Base-by-base conservation (phyloP, 2,329 filamentous ascomycete genomes). In the Fusarium coffeatum region DNA sequence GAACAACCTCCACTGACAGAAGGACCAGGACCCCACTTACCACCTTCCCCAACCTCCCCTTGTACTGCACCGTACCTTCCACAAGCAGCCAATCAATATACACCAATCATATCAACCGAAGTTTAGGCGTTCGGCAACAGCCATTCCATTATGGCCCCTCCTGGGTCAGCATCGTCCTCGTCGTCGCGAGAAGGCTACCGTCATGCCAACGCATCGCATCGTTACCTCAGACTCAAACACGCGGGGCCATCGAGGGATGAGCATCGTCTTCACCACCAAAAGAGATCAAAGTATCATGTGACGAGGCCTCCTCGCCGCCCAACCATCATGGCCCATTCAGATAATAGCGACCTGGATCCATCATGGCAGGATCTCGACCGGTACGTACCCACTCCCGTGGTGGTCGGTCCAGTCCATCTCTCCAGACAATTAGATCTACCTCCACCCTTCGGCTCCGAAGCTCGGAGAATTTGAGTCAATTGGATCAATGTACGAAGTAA, bases 321-420 rank as follows among this genome's bases (percentile, higher is more conserved):
- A 71, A 73, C 71, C 73, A 80, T 73, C 83, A 87, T 75, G 72
- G 72, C 77, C 64, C 73, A 70, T 64, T 65, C 72, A 50, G 77
- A 77, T 53, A 75, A 73, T 54, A 75, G 72, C 59, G 80, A 80
- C 55, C 64, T 81, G 69, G 88, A 89, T 82, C 86, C 86, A 84
- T 83, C 89, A 85, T 93, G 91, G 91, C 89, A 93, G 77, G 87
- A 93, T 79, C 85, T 92, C 76, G 89, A 93, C 82, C 91, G 90
- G 91, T 93, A 87, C 76, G 89, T 85, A 62, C 59, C 64, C 51
- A 62, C 47, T 45, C 53, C 40, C 61, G 68, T 23, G 37, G 37
- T n/a, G 50, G 46, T 59, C 60, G 41, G 20, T 53, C 34, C 23
- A 42, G 43, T 59, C 43, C 47, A 50, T 59, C 48, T 40, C 37